Base-by-base conservation (phyloP, 2,329 filamentous ascomycete species). In the Orbilia quercus region DNA sequence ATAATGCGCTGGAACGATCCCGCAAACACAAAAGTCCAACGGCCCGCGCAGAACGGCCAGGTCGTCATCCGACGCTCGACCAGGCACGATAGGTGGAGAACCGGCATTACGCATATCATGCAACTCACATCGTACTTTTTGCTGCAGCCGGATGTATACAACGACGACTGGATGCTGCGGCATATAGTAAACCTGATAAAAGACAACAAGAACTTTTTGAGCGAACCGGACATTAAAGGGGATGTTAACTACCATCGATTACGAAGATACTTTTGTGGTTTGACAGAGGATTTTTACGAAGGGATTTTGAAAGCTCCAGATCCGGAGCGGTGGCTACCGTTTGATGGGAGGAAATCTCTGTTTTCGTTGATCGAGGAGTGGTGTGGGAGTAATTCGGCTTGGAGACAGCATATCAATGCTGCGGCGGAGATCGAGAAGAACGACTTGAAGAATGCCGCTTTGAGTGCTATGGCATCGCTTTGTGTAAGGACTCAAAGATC, bases 321-420 rank as follows among this genome's bases (percentile, higher is more conserved):
- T 72, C 90, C 92, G 1, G 89, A 91, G 2, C 87, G 92, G 31
- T 99, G 95, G 94, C 95, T 99, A 87, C 93, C 95, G 0, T 99
- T 99, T 78, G 95, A 99, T 80, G 91, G 93, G 11, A 86, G 96
- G 42, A 96, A 97, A 79, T 97, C 95, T 3, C 91, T 94, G 0
- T 99, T 99, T 79, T 89, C 93, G 0, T 83, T 99, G 51, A 98
- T 99, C 93, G 95, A 99, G 81, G 94, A 98, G 76, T 99, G 96
- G 96, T 72, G 67, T 48, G 99, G 95, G 79, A 97, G 96, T 80
- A 96, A 93, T 6, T 92, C 93, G 0, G 96, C 97, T 75, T 92
- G 96, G 79, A 84, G 76, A 89, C 90, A 2, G 92, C 89, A 20
- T 86, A 64, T 91, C 40, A 94, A 91, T 20, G 93, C 93, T 23